phyloP scores from a whole-genome alignment of 805 yeast genomes.

The Lachancea thermotolerans region DNA sequence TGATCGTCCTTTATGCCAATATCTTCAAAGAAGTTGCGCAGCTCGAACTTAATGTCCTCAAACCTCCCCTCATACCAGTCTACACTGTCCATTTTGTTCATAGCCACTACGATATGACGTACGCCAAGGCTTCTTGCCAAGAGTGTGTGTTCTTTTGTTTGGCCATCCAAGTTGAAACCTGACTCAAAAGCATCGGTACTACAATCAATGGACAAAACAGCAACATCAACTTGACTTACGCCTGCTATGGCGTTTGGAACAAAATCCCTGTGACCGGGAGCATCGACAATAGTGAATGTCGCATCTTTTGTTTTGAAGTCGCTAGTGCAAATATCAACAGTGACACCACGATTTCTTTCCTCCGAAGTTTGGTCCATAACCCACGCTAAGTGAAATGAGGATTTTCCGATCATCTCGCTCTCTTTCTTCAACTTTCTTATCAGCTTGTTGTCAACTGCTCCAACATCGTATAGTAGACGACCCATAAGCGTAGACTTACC shows the following conservation, averaged over 20 bases:
- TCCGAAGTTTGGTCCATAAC: constrained; percentile 98
- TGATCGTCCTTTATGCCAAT: constrained; percentile 79
- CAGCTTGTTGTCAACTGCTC: constrained; percentile 94
- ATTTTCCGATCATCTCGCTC: constrained; percentile 97
- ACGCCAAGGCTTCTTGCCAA: constrained; percentile 97
- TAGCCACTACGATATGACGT: constrained; percentile 80
- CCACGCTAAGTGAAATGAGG: constrained; percentile 99
- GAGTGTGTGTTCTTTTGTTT: constrained; percentile 93
- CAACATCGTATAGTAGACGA: constrained; percentile 82
- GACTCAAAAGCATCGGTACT: constrained; percentile 98
- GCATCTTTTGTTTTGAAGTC: constrained; percentile 92
- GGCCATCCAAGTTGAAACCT: constrained; percentile 97
- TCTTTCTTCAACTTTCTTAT: constrained; percentile 95
- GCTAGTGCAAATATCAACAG: constrained; percentile 96
- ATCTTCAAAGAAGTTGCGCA: constrained; percentile 67
- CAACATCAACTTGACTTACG: constrained; percentile 98
- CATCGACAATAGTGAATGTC: constrained; percentile 94
- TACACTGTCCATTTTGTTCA: constrained; percentile 94
- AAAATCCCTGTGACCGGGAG: constrained; percentile 98
- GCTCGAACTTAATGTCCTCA: constrained; percentile 80
- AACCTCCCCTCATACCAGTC: constrained; percentile 89
- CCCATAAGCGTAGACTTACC: constrained; percentile 99
- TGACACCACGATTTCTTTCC: constrained; percentile 97
- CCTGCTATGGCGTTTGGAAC: constrained; percentile 99
- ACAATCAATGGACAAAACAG: constrained; percentile 91